These are phyloP conservation scores for Cordyceps fumosorosea DNA, from an alignment of 2,329 filamentous ascomycete genomes.

Conservation along the genomic window DNA sequence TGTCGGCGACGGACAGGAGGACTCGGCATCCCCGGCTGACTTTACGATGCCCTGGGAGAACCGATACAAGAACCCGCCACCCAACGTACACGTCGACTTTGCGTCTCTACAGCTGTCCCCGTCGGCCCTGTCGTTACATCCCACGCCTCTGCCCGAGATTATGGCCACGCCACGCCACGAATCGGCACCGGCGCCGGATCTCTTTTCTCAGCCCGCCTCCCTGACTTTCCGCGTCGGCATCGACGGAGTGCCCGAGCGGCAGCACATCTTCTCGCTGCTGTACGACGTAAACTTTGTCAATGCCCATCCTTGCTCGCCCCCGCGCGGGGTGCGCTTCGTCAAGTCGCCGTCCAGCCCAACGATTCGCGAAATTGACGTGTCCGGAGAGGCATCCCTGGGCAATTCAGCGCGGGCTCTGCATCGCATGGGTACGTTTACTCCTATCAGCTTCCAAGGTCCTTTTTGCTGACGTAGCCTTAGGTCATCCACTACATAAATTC, in stretches of 20 bases:
- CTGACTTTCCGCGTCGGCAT: slow-evolving; percentile 30
- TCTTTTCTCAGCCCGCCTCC: slow-evolving; percentile 29
- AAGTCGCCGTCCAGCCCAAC: slow-evolving; percentile 55
- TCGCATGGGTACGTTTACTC: slow-evolving; percentile 35
- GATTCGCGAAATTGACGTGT: slow-evolving; percentile 50
- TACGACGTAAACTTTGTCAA: slow-evolving; percentile 61
- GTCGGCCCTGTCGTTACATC: slow-evolving; percentile 36
- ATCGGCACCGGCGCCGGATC: slow-evolving; percentile 24
- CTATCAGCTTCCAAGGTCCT: neutral
- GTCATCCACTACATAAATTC: slow-evolving; percentile 57
- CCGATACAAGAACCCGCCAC: slow-evolving; percentile 41
- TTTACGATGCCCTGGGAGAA: slow-evolving; percentile 57
- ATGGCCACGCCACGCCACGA: slow-evolving; percentile 33
- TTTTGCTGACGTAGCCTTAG: slow-evolving; percentile 27
- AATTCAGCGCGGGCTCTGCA: slow-evolving; percentile 41
- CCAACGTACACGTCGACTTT: slow-evolving; percentile 42
- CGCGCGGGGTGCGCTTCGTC: slow-evolving; percentile 49
- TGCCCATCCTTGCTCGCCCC: slow-evolving; percentile 57
- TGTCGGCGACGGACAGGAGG: slow-evolving; percentile 49
- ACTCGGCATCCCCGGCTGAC: slow-evolving; percentile 51
- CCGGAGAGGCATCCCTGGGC: slow-evolving; percentile 36
- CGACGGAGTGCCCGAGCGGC: slow-evolving; percentile 33
- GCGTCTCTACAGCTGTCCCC: slow-evolving; percentile 43
- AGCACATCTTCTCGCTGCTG: slow-evolving; percentile 39
- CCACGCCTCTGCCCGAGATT: slow-evolving; percentile 37